Base-by-base conservation (phyloP, 495 filamentous ascomycete species). In the Xylaria castorea region DNA sequence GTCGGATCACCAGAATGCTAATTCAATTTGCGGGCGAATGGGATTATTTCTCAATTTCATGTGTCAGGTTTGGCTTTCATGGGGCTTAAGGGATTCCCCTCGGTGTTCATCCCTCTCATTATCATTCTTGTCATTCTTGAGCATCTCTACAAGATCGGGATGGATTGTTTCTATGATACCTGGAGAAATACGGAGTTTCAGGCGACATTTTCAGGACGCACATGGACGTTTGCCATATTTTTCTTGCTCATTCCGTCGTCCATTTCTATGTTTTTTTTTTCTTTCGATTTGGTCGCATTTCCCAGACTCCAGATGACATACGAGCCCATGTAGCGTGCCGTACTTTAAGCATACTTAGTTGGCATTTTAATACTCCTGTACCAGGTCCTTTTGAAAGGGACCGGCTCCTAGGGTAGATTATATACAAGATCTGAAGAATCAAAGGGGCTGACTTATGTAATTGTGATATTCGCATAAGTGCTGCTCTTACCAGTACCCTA, bases 81-180 rank as follows among this genome's bases (percentile, higher is more conserved):
- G 20, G 42, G 70, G 53, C 11, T 40, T 61, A 51, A 25, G 20
- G 51, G 70, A 32, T 34, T n/a, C 27, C 68, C 58, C 25, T 71
- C 16, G 57, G 46, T 38, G 50, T 60, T 72, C 30, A 60, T 78
- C 64, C 32, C 65, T 72, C 36, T 46, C 68, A 60, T 53, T 68
- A 27, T 63, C 66, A 61, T 18, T 66, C 27, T 66, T 71, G 74
- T 73, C 71, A 73, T 68, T 72, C 27, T 71, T 70, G 48, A 63
- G 71, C 75, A 74, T 78, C 71, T 68, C 70, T 71, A 71, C 77
- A 66, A 63, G 68, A 61, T 32, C 61, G 72, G 74, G 71, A 68
- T 36, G 63, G 72, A 60, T 71, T 36, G 38, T 75, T 76, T 73
- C 73, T 74, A 78, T 80, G 78, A 80, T 80, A 80, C 78, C 78